phyloP scores from a whole-genome alignment of 768 basidiomycete species.

The Amanita muscaria region DNA sequence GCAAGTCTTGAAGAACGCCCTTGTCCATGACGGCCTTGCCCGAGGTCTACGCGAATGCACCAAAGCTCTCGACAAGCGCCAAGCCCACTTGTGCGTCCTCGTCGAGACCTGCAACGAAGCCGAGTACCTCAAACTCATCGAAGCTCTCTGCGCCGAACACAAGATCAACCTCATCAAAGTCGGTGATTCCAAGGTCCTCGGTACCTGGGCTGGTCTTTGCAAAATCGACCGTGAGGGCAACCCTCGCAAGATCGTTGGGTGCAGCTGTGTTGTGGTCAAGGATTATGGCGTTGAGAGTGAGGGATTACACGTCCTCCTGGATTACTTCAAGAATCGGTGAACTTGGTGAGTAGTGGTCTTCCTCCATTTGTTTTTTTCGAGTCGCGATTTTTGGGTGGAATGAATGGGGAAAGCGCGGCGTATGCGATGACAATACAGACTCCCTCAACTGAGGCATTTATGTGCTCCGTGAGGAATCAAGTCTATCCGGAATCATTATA shows the following conservation, averaged over 20 bases:
- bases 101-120: slow-evolving; percentile 99
- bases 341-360: slow-evolving; percentile 21
- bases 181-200: slow-evolving; percentile 95
- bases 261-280: slow-evolving; percentile 95
- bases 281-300: slow-evolving; percentile 94
- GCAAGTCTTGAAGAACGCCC: slow-evolving; percentile 98
- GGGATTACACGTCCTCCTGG: slow-evolving; percentile 87
- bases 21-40: slow-evolving; percentile 96
- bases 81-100: slow-evolving; percentile 97
- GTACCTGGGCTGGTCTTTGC: slow-evolving; percentile 97
- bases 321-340: slow-evolving; percentile 96
- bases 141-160: slow-evolving; percentile 98
- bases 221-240: slow-evolving; percentile 99
- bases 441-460: slow-evolving; percentile 72
- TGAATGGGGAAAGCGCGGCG: too few species aligned
- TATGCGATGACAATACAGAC: slow-evolving; percentile 78
- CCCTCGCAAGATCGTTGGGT: slow-evolving; percentile 90
- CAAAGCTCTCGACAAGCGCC: slow-evolving; percentile 97
- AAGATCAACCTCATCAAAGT: slow-evolving; percentile 99
- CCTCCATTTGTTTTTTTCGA: slow-evolving; percentile 8
- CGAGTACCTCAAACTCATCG: slow-evolving; percentile 99
- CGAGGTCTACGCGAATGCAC: slow-evolving; percentile 96
- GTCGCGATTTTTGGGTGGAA: too few species aligned
- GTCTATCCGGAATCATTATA: slow-evolving; percentile 89
- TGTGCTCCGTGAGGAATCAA: slow-evolving; percentile 55